Evolutionary conservation across 2,329 filamentous ascomycete genomes (phyloP), one percentile per base, ranked within the genome.

Genomic region (Stagonosporopsis cucurbitacearum): DNA sequence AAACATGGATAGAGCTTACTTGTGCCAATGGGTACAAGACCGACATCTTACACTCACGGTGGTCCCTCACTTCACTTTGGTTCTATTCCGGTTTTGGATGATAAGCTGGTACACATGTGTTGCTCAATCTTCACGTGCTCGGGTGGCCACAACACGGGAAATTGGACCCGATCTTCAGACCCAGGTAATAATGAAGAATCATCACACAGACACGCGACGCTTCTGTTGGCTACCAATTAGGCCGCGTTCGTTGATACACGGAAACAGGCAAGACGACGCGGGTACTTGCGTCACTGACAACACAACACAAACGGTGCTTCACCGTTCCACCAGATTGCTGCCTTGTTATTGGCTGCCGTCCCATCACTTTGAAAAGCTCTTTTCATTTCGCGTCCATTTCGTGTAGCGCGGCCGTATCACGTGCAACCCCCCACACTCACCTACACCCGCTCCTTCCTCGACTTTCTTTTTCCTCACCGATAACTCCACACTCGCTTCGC

Each of bases 221-320:
- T 28, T 11, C 20, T 26, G 39, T 36, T 17, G 33, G 23, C 30
- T 41, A 9, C 54, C 44, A 57, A 45, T 57, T 19, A 41, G 17
- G 49, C 26, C 26, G 26, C 45, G 44, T 32, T 52, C 25, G 23
- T 35, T 42, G 32, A 52, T 49, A 32, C 26, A 55, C 44, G 25
- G 28, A 59, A 44, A 44, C 42, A 30, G 35, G 54, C 37, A 49
- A 17, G 39, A 57, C 40, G 40, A 50, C 41, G 43, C 53, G 47
- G 35, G 53, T 48, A 25, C 19, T 41, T 46, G 50, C 50, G 51
- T 49, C 39, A 50, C 43, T 45, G 42, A 20, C 53, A 50, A 36
- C 39, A 37, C 44, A 37, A 46, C 22, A 54, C 59, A 61, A 65
- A 64, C 44, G 51, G 39, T 33, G 19, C 22, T 57, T 59, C 55